Percentiles rank a stretch among this genome's conserved stretches.
These are phyloP conservation scores for Starmerella davenportii DNA, from an alignment of 805 yeast genomes.

Conservation along the genomic window DNA sequence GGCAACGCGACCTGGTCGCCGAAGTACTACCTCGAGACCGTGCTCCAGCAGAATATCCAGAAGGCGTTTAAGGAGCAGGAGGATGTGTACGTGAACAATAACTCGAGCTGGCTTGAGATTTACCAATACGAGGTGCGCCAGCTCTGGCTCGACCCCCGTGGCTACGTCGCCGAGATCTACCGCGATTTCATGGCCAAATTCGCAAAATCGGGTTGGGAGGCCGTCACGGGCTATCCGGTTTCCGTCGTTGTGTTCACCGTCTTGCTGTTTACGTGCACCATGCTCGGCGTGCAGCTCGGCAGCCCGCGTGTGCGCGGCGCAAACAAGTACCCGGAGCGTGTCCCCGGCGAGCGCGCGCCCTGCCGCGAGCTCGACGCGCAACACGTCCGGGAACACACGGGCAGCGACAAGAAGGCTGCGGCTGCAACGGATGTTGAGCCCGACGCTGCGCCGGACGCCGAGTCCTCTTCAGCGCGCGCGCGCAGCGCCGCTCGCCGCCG, in stretches of 20 bases:
- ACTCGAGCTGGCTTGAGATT: neutral
- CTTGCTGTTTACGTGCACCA: neutral
- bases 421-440: too few species aligned
- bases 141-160: slow-evolving; percentile 23
- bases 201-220: slow-evolving; percentile 20
- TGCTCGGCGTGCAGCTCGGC: neutral
- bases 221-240: slow-evolving; percentile 24
- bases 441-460: too few species aligned
- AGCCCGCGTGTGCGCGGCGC: neutral
- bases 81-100: slow-evolving; percentile 8
- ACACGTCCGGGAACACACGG: neutral
- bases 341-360: neutral
- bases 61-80: slow-evolving; percentile 13
- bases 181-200: slow-evolving; percentile 20
- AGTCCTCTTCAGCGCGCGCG: too few species aligned
- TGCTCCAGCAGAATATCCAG: slow-evolving; percentile 15
- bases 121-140: slow-evolving; percentile 11
- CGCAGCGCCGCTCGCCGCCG: too few species aligned
- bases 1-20: slow-evolving; percentile 57
- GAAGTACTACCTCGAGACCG: slow-evolving; percentile 22
- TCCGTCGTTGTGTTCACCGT: neutral
- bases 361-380: neutral
- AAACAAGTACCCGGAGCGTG: neutral
- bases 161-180: slow-evolving; percentile 17
- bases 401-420: too few species aligned